Conservation (phyloP, 108 stramenopile genomes). For the Skeletonema potamos region DNA sequence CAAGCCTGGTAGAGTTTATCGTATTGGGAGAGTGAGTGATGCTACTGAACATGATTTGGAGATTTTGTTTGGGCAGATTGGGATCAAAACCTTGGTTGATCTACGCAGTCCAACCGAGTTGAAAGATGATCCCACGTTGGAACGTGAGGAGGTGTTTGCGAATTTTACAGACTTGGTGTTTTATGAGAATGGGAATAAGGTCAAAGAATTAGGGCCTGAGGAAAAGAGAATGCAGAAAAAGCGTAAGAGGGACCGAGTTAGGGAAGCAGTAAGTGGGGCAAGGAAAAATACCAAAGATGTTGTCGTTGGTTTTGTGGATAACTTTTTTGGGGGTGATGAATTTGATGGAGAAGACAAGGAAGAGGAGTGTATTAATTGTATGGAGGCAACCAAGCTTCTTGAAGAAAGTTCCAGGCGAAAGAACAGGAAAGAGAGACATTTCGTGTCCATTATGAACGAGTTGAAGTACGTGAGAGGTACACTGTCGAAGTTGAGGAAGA, state of each 20-base stretch:
- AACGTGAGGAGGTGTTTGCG: slow-evolving; percentile 67
- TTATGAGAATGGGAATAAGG: slow-evolving; percentile 56
- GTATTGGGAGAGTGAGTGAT: slow-evolving; percentile 86
- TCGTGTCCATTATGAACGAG: slow-evolving; percentile 91
- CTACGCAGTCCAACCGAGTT: slow-evolving; percentile 85
- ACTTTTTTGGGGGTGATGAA: slow-evolving; percentile 34
- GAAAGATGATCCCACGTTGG: slow-evolving; percentile 75
- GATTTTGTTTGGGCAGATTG: slow-evolving; percentile 58
- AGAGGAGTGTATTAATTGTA: slow-evolving; percentile 59
- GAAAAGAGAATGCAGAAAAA: slow-evolving; percentile 55
- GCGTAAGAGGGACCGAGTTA: slow-evolving; percentile 32
- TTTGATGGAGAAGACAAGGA: slow-evolving; percentile 37
- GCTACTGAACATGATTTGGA: slow-evolving; percentile 76
- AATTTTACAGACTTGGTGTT: slow-evolving; percentile 76
- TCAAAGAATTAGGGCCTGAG: slow-evolving; percentile 62
- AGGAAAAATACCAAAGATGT: slow-evolving; percentile 42
- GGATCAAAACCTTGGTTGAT: slow-evolving; percentile 84
- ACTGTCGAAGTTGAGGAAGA: slow-evolving; percentile 75
- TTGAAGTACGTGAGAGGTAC: slow-evolving; percentile 90
- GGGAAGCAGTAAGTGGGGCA: slow-evolving; percentile 21
- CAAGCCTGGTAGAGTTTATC: slow-evolving; percentile 63
- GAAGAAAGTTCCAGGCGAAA: slow-evolving; percentile 24
- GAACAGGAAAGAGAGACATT: slow-evolving; percentile 88
- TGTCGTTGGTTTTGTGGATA: slow-evolving; percentile 45
- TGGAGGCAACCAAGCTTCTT: slow-evolving; percentile 35